Conservation (phyloP, 2,329 filamentous ascomycete species). For the Diaporthe capsici region DNA sequence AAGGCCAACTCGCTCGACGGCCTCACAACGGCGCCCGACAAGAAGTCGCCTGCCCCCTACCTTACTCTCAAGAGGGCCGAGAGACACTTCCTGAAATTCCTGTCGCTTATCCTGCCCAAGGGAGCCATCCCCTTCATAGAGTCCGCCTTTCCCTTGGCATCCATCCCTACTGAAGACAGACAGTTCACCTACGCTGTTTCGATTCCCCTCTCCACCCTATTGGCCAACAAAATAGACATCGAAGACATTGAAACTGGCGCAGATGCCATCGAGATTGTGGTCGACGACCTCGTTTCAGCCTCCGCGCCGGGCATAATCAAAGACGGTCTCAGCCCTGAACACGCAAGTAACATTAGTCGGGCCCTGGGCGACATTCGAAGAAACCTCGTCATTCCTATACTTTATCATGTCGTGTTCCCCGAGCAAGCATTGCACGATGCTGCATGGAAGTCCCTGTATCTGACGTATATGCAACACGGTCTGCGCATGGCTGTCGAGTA, state of each 20-base stretch:
- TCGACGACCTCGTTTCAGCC: constrained; percentile 57
- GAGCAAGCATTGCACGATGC: constrained; percentile 45
- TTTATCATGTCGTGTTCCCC: constrained; percentile 64
- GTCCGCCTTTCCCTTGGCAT: constrained; percentile 75
- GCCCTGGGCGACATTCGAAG: constrained; percentile 73
- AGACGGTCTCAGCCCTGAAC: constrained; percentile 47
- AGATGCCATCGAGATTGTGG: constrained; percentile 75
- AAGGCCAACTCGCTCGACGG: constrained; percentile 50
- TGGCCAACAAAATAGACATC: constrained; percentile 68
- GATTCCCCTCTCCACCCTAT: constrained; percentile 70
- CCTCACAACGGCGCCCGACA: constrained; percentile 50
- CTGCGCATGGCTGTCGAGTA: constrained; percentile 75
- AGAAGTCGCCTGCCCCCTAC: constrained; percentile 68
- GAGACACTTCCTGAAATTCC: constrained; percentile 77
- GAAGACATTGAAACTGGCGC: constrained; percentile 76
- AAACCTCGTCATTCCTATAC: constrained; percentile 72
- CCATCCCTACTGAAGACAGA: constrained; percentile 71
- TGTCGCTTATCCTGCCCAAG: constrained; percentile 71
- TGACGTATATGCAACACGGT: constrained; percentile 71
- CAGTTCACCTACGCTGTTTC: constrained; percentile 78
- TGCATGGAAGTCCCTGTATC: constrained; percentile 57
- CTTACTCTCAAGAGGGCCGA: constrained; percentile 78
- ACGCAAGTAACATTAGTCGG: constrained; percentile 68
- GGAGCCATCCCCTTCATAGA: constrained; percentile 71
- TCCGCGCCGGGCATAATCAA: constrained; percentile 40